Base-by-base conservation (phyloP, 768 basidiomycete species). In the Glaciozyma antarctica region DNA sequence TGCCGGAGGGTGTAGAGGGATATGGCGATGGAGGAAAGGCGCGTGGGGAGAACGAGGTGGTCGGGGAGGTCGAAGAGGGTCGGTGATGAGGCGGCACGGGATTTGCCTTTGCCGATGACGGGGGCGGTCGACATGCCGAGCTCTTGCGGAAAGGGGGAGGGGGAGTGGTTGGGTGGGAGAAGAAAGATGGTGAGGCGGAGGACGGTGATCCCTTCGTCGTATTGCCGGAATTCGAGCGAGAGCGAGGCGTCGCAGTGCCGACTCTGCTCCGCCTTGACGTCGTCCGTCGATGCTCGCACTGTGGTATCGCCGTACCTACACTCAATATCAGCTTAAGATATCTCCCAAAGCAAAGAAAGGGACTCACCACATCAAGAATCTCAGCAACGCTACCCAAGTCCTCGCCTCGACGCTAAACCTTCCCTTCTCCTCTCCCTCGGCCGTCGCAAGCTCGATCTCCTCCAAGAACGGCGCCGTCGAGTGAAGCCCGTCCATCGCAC, bases 1-100 rank as follows among this genome's bases (percentile, higher is more conserved):
- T 69, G 68, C 1, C 68, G 64, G 5, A 69, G 64, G 7, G 68
- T 60, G 68, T 63, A 69, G 54, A 69, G 68, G 58, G 63, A 61
- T 56, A 65, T 65, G 3, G 68, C 68, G 55, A 65, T 54, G 22
- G 44, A 53, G 3, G 68, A 65, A 19, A 69, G 59, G 17, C 68
- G 68, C 21, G 55, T 48, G 13, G 68, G 68, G n/a, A 69, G 62
- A 59, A 65, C 64, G 17, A 69, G 30, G 17, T 57, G 49, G 55
- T 69, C 68, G 59, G 68, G 68, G 24, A 69, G 62, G 45, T 49
- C 47, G 52, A 63, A 69, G 28, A 54, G 34, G 24, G 44, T 17
- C n/a, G 63, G 19, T 1, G 44, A 3, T 0, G 58, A 7, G 1
- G 56, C 15, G 38, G 48, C 47, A 47, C 64, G 61, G 10, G 44